Base-by-base conservation (phyloP, 192 early-diverging fungal species). In the Entomortierella beljakovae region DNA sequence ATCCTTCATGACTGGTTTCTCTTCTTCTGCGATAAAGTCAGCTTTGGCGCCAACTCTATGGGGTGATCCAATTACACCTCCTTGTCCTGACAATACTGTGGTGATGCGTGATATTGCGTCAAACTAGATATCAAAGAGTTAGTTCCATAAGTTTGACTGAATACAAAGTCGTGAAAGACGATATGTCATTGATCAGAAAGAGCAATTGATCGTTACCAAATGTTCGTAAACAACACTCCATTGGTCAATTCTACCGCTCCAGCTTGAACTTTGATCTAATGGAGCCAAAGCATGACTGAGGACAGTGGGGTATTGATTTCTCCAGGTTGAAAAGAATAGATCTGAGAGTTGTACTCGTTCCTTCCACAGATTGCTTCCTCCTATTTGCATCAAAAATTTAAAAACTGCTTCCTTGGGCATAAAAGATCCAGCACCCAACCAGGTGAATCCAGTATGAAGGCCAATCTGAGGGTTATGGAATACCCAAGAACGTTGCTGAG, bases 311-410 rank as follows among this genome's bases (percentile, higher is more conserved):
- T 85, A 87, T 51, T 87, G 84, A 46, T 87, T 87, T n/a, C 73
- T 72, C 86, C 86, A 87, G 8, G 85, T 64, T 1, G 84, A 74
- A 50, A 87, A 87, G 56, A 84, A 87, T 31, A 75, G 42, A 34
- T 87, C 86, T 38, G 84, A 83, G 31, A 82, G 55, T n/a, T 71
- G 77, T 20, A 87, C 68, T 9, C 74, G 71, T 26, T 82, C 82
- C 64, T 85, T 87, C 42, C 81, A 80, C 20, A 87, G 49, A 16
- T 84, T 83, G 20, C 75, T 76, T 52, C 82, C 81, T 31, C 86
- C 86, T 5, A 87, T 50, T 52, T 87, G 86, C 51, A 81, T 65
- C 54, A 85, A 42, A 54, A 87, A 87, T 26, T 71, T 70, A 65
- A 83, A 84, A 2, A 83, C 80, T 6, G 82, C 80, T 55, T 59